phyloP scores from a whole-genome alignment of 441 rosid species.

The Eugenia klotzschiana region DNA sequence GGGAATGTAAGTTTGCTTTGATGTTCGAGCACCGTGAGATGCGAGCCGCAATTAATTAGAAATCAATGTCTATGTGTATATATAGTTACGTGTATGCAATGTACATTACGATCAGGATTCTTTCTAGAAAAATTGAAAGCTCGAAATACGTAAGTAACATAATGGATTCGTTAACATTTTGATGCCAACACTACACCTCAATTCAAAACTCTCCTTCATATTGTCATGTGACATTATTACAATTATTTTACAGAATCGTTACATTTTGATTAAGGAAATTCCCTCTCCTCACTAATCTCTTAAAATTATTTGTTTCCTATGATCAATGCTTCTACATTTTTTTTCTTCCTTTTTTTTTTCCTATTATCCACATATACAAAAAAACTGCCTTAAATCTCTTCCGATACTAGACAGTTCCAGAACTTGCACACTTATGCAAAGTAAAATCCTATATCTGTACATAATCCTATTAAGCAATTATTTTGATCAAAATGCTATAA shows the following conservation, averaged over 20 bases:
- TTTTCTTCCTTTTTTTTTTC: not conserved
- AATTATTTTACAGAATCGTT: not conserved
- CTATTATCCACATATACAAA: not conserved
- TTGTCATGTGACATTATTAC: not conserved
- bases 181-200: not conserved
- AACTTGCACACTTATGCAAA: not conserved
- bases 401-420: not conserved
- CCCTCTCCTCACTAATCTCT: not conserved
- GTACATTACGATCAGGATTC: too few relatives aligned
- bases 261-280: not conserved
- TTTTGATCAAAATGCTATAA: too few relatives aligned
- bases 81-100: too few relatives aligned
- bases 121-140: too few relatives aligned
- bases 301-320: not conserved
- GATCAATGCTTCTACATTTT: not conserved
- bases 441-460: not conserved
- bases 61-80: too few relatives aligned
- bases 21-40: too few relatives aligned
- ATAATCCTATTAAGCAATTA: too few relatives aligned
- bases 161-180: not conserved
- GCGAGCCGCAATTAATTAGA: too few relatives aligned
- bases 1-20: too few relatives aligned
- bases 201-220: not conserved
- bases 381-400: not conserved
- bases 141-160: too few relatives aligned